Evolutionary conservation across 202 grass and related monocot species (phyloP).

Genomic region (Musa balbisiana): DNA sequence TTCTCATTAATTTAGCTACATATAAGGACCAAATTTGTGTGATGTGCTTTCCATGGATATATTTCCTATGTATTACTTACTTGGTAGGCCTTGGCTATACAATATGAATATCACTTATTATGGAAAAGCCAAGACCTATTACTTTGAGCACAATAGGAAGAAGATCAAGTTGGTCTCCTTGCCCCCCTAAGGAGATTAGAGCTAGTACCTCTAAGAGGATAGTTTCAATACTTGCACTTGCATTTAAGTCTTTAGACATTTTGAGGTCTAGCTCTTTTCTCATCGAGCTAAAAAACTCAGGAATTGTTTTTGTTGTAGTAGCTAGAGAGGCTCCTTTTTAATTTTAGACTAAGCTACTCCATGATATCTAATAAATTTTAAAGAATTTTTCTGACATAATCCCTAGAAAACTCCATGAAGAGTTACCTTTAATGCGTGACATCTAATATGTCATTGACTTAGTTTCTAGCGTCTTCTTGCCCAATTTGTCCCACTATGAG

Average conservation of each 20-base stretch:
- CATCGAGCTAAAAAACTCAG: too few species aligned
- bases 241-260: not conserved
- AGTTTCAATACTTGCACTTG: not conserved
- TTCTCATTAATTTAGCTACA: not conserved
- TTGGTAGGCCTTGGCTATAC: not conserved
- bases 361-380: not conserved
- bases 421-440: not conserved
- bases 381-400: not conserved
- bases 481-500: not conserved
- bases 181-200: not conserved
- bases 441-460: constrained; percentile 19
- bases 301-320: not conserved
- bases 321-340: not conserved
- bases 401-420: not conserved
- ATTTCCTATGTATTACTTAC: not conserved
- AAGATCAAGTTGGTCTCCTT: not conserved
- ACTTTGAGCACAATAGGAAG: not conserved
- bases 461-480: not conserved
- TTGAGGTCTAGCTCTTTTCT: too few species aligned
- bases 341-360: not conserved
- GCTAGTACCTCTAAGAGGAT: not conserved
- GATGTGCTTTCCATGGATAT: not conserved
- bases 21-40: not conserved
- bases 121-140: not conserved
- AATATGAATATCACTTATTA: not conserved